phyloP scores from a whole-genome alignment of 176 grass and related monocot species.

The Poa pratensis region DNA sequence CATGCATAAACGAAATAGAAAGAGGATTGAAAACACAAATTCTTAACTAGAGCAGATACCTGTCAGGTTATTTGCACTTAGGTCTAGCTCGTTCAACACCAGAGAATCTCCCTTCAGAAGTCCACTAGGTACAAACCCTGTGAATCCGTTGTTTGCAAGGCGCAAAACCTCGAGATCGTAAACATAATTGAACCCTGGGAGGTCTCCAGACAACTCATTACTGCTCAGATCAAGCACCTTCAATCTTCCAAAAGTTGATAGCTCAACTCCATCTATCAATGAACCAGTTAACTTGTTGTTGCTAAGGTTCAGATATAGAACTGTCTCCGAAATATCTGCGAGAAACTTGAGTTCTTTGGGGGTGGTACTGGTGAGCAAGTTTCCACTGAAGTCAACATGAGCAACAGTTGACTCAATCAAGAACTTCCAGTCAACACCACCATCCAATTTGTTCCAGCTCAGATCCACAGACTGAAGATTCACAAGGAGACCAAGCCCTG shows the following conservation, averaged over 20 bases:
- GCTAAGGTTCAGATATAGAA: conserved; percentile 87
- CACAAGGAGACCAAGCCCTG: conserved; percentile 65
- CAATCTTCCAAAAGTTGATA: conserved; percentile 89
- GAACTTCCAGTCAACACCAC: conserved; percentile 93
- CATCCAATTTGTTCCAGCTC: conserved; percentile 87
- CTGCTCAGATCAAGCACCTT: conserved; percentile 96
- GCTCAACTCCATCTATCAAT: conserved; percentile 84
- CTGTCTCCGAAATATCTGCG: conserved; percentile 85
- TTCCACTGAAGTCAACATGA: conserved; percentile 93
- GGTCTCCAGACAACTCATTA: conserved; percentile 83
- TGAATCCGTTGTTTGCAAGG: conserved; percentile 81
- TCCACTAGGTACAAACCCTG: conserved; percentile 84
- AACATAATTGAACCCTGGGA: conserved; percentile 99
- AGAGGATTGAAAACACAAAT: neutral
- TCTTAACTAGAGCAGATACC: conserved; percentile 48
- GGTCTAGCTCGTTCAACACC: conserved; percentile 82
- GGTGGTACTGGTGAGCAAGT: conserved; percentile 71
- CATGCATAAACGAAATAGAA: conserved; percentile 16
- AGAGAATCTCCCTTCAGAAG: conserved; percentile 98
- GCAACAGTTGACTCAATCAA: conserved; percentile 75
- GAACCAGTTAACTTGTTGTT: conserved; percentile 80
- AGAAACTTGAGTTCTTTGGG: conserved; percentile 90
- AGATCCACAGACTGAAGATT: conserved; percentile 82
- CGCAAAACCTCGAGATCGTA: conserved; percentile 96
- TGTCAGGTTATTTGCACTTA: conserved; percentile 92